phyloP scores from a whole-genome alignment of 352 stramenopile species.

The Globisporangium spiculum region DNA sequence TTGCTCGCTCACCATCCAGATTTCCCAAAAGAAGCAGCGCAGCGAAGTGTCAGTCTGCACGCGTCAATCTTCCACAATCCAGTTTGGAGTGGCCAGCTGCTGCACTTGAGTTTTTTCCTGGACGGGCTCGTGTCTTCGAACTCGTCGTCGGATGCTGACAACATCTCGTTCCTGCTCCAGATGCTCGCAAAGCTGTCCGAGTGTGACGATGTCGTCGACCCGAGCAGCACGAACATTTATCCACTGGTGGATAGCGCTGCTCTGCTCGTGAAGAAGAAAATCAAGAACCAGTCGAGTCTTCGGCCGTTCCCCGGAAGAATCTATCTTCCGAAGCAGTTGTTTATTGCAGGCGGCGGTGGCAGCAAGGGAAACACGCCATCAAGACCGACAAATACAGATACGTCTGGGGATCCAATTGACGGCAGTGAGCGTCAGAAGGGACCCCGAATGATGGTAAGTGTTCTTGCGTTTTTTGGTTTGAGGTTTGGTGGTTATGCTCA shows the following conservation, averaged over 20 bases:
- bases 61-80: slow-evolving; percentile 33
- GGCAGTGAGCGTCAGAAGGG: slow-evolving; percentile 12
- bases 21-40: slow-evolving; percentile 46
- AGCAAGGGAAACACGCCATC: background rate
- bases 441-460: slow-evolving; percentile 51
- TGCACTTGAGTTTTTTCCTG: slow-evolving; percentile 69
- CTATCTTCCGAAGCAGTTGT: slow-evolving; percentile 78
- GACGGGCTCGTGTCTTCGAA: slow-evolving; percentile 62
- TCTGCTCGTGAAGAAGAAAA: slow-evolving; percentile 70
- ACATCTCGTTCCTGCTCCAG: slow-evolving; percentile 85
- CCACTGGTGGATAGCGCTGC: slow-evolving; percentile 59
- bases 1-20: slow-evolving; percentile 75
- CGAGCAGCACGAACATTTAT: slow-evolving; percentile 48
- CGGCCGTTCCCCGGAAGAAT: slow-evolving; percentile 83
- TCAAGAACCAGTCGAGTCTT: slow-evolving; percentile 84
- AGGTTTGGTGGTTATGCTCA: slow-evolving; percentile 1
- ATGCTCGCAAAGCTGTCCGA: slow-evolving; percentile 74
- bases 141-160: slow-evolving; percentile 48
- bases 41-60: slow-evolving; percentile 25
- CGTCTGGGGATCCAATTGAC: background rate
- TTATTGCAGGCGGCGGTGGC: slow-evolving; percentile 18
- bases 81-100: slow-evolving; percentile 52
- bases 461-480: background rate
- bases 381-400: background rate
- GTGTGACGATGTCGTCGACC: slow-evolving; percentile 57